phyloP scores from a whole-genome alignment of 441 rosid genomes.

The Omphalea diandra region DNA sequence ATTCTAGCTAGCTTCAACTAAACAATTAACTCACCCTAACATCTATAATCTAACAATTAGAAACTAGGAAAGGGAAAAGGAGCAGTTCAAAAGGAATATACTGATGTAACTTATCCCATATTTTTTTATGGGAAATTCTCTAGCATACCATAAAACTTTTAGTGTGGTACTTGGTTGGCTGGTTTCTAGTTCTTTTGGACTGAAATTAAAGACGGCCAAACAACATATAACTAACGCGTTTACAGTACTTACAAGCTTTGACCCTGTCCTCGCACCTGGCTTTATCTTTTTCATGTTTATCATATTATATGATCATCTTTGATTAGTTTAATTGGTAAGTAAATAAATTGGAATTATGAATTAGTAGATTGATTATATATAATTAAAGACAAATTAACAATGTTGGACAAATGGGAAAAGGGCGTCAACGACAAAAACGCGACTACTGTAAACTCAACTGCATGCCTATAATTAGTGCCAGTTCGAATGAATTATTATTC shows the following conservation, averaged over 20 bases:
- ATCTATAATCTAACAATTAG: conserved; percentile 8
- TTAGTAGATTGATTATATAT: neutral
- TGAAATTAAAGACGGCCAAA: conserved; percentile 30
- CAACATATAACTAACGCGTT: conserved; percentile 22
- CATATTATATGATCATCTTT: neutral
- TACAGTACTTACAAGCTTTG: conserved; percentile 15
- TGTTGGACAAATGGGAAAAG: conserved; percentile 40
- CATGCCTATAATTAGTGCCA: conserved; percentile 20
- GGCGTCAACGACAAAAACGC: conserved; percentile 40
- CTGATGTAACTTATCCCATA: conserved; percentile 26
- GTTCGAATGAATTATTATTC: conserved; percentile 28
- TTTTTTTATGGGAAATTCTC: conserved; percentile 16
- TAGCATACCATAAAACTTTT: conserved; percentile 24
- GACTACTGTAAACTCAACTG: conserved; percentile 27
- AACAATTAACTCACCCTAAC: too few relatives aligned
- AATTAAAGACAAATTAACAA: neutral
- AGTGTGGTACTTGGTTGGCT: conserved; percentile 16
- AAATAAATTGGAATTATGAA: neutral
- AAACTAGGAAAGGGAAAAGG: neutral
- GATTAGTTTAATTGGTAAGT: too few relatives aligned
- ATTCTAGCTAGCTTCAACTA: too few relatives aligned
- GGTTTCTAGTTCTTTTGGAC: conserved; percentile 17
- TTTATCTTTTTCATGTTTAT: conserved; percentile 1
- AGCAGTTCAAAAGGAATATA: conserved; percentile 33
- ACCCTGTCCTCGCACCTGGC: conserved; percentile 22